Percentiles rank a stretch among this genome's conserved stretches.
Conservation (phyloP, 306 rosid genomes). For the Parietaria judaica region DNA sequence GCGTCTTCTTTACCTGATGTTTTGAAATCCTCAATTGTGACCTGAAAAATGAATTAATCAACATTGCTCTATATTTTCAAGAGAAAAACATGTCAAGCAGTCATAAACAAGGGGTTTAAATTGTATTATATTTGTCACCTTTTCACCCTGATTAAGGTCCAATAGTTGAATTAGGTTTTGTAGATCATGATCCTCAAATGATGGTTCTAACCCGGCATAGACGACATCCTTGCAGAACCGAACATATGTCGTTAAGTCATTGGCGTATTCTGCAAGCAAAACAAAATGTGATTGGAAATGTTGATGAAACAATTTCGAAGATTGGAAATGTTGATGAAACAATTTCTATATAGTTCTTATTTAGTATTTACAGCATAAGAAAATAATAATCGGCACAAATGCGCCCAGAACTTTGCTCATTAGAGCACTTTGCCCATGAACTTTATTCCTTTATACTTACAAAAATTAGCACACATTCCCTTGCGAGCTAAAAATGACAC, state of each 20-base stretch:
- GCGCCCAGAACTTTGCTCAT: no score
- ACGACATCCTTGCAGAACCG: conserved; percentile 65
- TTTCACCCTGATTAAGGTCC: conserved; percentile 28
- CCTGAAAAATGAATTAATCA: not conserved
- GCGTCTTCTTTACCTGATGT: conserved; percentile 18
- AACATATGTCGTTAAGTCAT: conserved; percentile 71
- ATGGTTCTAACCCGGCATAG: conserved; percentile 65
- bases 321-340: not conserved
- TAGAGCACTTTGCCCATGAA: no score
- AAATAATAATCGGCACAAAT: no score
- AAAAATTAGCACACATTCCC: no score
- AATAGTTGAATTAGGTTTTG: no score
- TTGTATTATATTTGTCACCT: conserved; percentile 33
- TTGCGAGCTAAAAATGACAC: no score
- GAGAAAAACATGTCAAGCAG: no score
- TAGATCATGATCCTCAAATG: conserved; percentile 40
- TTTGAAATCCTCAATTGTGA: conserved; percentile 36
- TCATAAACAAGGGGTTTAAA: no score
- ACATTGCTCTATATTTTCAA: not conserved
- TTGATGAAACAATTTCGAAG: conserved; percentile 9
- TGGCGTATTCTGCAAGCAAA: conserved; percentile 47
- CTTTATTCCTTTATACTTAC: no score
- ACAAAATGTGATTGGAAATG: not conserved
- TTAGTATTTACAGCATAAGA: no score
- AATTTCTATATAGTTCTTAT: no score